Evolutionary conservation across 2,329 filamentous ascomycete species (phyloP).

Genomic region (Apiospora rasikravindrae): DNA sequence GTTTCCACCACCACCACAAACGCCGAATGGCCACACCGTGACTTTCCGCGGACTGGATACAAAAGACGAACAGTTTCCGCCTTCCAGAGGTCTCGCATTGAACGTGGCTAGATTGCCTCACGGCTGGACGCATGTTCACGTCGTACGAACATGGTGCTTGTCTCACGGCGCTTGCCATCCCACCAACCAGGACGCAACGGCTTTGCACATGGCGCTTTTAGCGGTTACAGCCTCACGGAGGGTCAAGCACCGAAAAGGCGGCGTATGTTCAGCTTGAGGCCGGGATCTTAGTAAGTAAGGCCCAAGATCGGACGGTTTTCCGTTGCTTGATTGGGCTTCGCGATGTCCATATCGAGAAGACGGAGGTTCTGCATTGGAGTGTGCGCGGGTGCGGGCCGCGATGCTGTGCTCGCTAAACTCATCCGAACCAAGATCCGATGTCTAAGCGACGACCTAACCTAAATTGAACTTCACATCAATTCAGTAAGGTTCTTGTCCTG

Average conservation of each 20-base stretch:
- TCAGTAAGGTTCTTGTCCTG: not conserved
- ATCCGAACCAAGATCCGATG: not conserved
- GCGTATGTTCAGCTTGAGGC: too few species aligned
- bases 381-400: not conserved
- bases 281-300: not conserved
- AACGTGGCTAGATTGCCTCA: not conserved
- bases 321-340: not conserved
- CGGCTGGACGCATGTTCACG: not conserved
- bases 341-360: not conserved
- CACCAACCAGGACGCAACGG: not conserved
- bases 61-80: not conserved
- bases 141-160: not conserved
- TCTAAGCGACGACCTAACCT: not conserved
- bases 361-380: not conserved
- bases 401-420: not conserved
- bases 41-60: not conserved
- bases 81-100: not conserved
- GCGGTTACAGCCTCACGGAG: conserved; percentile 2
- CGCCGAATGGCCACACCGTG: too few species aligned
- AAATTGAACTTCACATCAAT: not conserved
- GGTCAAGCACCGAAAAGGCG: not conserved
- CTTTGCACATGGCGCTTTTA: not conserved
- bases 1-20: not conserved
- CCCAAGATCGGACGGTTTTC: not conserved
- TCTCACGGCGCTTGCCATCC: not conserved